These are phyloP conservation scores for Cercospora canescens DNA, from an alignment of 2,329 filamentous ascomycete species.

Conservation along the genomic window DNA sequence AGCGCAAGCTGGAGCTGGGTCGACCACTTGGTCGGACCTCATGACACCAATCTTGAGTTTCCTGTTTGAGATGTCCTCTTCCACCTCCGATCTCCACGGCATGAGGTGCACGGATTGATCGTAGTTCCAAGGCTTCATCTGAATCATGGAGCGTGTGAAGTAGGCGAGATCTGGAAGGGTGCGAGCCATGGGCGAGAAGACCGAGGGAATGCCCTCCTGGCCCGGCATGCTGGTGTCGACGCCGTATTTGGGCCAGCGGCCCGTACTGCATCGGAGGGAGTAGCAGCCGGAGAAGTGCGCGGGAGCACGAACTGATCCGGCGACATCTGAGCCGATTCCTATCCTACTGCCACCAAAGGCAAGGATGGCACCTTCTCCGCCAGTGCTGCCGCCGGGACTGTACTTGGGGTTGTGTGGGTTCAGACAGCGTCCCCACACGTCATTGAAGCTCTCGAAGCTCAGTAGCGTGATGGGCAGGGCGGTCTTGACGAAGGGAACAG, in stretches of 20 bases:
- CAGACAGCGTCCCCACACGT: constrained; percentile 77
- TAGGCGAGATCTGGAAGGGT: constrained; percentile 81
- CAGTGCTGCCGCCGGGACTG: constrained; percentile 85
- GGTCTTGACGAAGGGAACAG: constrained; percentile 90
- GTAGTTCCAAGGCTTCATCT: constrained; percentile 86
- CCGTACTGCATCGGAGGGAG: constrained; percentile 80
- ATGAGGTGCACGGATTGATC: constrained; percentile 84
- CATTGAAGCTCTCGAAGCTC: constrained; percentile 78
- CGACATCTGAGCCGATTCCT: constrained; percentile 87
- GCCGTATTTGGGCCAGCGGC: constrained; percentile 84
- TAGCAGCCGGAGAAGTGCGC: constrained; percentile 92
- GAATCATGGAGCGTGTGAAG: constrained; percentile 75
- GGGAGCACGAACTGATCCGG: constrained; percentile 81
- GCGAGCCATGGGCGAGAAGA: constrained; percentile 90
- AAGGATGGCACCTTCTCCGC: constrained; percentile 78
- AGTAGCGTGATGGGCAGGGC: constrained; percentile 84
- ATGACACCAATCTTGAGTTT: constrained; percentile 73
- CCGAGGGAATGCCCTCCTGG: constrained; percentile 84
- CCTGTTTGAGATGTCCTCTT: constrained; percentile 62
- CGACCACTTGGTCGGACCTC: constrained; percentile 71
- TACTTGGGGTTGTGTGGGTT: constrained; percentile 86
- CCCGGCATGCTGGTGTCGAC: constrained; percentile 87
- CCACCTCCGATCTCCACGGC: constrained; percentile 68
- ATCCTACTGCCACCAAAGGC: constrained; percentile 81
- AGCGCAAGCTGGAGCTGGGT: constrained; percentile 80